phyloP scores from a whole-genome alignment of 1,284 basidiomycete species.

The Tremellales sp. region DNA sequence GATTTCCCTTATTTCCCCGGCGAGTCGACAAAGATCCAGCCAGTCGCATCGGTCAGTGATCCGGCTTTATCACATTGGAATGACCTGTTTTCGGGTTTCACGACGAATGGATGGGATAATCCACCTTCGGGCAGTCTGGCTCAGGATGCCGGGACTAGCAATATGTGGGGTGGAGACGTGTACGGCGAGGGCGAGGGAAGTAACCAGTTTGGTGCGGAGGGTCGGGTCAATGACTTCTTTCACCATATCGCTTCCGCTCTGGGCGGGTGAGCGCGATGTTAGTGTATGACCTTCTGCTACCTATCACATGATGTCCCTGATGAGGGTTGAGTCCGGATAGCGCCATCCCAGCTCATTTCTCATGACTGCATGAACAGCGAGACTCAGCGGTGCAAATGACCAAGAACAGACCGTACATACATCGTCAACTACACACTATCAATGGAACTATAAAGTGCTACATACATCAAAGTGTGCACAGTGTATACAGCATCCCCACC shows the following conservation, averaged over 20 bases:
- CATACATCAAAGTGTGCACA: too few species aligned
- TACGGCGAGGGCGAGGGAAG: background rate
- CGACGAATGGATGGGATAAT: background rate
- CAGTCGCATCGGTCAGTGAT: background rate
- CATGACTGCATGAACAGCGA: too few species aligned
- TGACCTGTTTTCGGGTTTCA: constrained; percentile 1
- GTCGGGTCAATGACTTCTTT: constrained; percentile 4
- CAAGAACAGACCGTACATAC: too few species aligned
- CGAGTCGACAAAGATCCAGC: background rate
- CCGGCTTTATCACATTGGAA: background rate
- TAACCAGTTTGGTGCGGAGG: background rate
- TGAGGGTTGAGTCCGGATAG: too few species aligned
- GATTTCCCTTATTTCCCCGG: constrained; percentile 1
- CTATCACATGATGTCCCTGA: too few species aligned
- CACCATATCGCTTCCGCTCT: constrained; percentile 8
- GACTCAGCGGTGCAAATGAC: too few species aligned
- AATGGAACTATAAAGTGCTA: too few species aligned
- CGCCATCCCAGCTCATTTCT: too few species aligned
- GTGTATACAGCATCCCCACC: too few species aligned
- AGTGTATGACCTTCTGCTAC: too few species aligned
- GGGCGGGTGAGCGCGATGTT: constrained; percentile 6
- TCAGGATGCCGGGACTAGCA: background rate
- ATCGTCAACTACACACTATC: too few species aligned
- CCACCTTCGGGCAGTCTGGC: too few species aligned
- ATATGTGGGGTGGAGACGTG: background rate